Base-by-base conservation (phyloP, 2,329 filamentous ascomycete genomes). In the Aspergillus terreus region DNA sequence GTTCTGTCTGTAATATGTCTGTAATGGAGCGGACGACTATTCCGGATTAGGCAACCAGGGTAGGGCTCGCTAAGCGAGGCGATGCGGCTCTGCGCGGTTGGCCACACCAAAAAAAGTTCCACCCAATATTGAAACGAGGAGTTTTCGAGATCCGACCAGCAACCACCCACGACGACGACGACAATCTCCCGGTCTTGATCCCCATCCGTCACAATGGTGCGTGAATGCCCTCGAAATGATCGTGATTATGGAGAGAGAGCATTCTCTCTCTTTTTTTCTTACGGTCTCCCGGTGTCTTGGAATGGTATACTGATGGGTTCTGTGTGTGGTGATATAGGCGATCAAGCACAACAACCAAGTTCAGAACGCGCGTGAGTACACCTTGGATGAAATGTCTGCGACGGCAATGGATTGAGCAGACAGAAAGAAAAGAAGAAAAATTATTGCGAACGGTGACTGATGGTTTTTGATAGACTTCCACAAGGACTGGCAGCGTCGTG, bases 331-430 rank as follows among this genome's bases (percentile, higher is more conserved):
- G 59, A 63, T 67, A 65, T 72, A 87, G 92, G 89, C 92, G 84
- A 96, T 97, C 90, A 95, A 95, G 87, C 91, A 96, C 88, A 97
- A 97, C 83, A 91, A 96, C 84, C 88, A 92, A 83, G 87, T 96
- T 79, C 87, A 88, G 77, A 88, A 92, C 85, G 95, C 95, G 86
- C 92, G 87, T 90, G 81, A 82, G 87, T 75, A 35, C n/a, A 40
- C 44, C 36, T 14, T 25, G 10, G 15, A 30, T 19, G 19, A 35
- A n/a, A 14, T 7, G 11, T n/a, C 6, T 38, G 14, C 12, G 15
- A 38, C 7, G 35, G 35, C 35, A 4, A 38, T n/a, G 35, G 12
- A n/a, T 15, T 38, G 14, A 38, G 35, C 11, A n/a, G 35, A 17
- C 15, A 6, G 5, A 6, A n/a, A 17, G 11, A 38, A 38, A n/a